Base-by-base conservation (phyloP, 352 stramenopile genomes). In the Phytopythium delawarense region DNA sequence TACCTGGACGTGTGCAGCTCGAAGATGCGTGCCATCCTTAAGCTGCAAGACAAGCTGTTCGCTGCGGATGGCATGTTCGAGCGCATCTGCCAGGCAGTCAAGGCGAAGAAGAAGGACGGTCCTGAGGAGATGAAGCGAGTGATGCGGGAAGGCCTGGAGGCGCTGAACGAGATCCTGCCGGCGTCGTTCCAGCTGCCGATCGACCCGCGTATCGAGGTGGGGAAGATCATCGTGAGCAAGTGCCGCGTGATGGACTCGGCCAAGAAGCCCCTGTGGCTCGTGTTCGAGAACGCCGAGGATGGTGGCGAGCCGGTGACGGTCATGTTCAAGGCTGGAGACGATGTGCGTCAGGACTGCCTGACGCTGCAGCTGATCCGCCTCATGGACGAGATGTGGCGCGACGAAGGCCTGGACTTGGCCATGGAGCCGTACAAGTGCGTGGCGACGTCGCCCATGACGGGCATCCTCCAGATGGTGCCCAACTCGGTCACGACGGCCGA, bases 291-390 rank as follows among this genome's bases (percentile, higher is more conserved):
- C 63, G 84, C 78, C 7, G 85, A 86, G 16, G 81, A 96, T 63
- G 78, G 84, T 25, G 86, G 86, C 4, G 82, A 92, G 51, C 77
- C 84, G 11, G 79, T 96, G 11, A 87, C 79, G 1, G 84, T 98
- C 7, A 97, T 98, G 64, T 98, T 97, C 69, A 98, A 98, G 80
- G 79, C 87, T 20, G 94, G 94, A 28, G 94, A 98, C 59, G 94
- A 98, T 63, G 80, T 98, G 25, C 89, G 94, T n/a, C 95, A 98
- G 68, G 95, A 98, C 73, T 96, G 96, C 60, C 69, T 98, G 59
- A 97, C 92, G 28, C 75, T 98, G 44, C 89, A 98, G 71, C 56
- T 98, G 46, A 89, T 98, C 49, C 83, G 89, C 56, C 58, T 98
- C 28, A 97, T 98, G 91, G 89, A 98, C 59, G 74, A 89, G 53